Conservation (phyloP, 495 filamentous ascomycete species). For the Cryomyces minteri region DNA sequence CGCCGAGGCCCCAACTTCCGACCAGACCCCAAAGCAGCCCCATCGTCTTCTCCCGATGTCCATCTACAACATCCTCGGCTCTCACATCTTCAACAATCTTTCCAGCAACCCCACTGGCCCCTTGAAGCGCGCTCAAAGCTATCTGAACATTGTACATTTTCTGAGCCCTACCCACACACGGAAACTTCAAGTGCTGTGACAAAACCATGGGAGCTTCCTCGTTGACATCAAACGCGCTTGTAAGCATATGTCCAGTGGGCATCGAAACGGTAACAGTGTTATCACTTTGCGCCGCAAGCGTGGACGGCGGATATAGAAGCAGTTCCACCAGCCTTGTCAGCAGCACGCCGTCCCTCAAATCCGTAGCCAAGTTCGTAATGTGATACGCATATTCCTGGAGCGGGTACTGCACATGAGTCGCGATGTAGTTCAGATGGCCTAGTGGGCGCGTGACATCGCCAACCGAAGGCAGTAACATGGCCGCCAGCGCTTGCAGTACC, state of each 20-base stretch:
- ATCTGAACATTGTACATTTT: conserved; percentile 44
- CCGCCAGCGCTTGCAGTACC: conserved; percentile 32
- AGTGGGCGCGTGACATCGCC: conserved; percentile 38
- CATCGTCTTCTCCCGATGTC: conserved; percentile 48
- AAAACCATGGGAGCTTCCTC: conserved; percentile 4
- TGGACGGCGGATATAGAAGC: conserved; percentile 27
- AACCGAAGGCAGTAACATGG: conserved; percentile 36
- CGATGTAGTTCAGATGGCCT: conserved; percentile 35
- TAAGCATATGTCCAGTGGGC: conserved; percentile 20
- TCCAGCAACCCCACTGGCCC: conserved; percentile 18
- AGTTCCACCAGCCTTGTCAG: conserved; percentile 42
- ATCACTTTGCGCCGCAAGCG: conserved; percentile 8
- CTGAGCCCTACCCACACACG: conserved; percentile 34
- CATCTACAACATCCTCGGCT: conserved; percentile 46
- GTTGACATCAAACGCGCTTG: conserved; percentile 12
- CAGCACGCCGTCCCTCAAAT: conserved; percentile 44
- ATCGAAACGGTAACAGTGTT: conserved; percentile 22
- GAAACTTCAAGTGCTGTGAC: conserved; percentile 37
- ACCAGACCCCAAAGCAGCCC: conserved; percentile 43
- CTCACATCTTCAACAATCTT: conserved; percentile 22
- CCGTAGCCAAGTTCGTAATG: conserved; percentile 42
- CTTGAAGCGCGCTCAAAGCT: conserved; percentile 33
- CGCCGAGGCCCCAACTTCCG: conserved; percentile 33
- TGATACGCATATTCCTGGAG: conserved; percentile 40
- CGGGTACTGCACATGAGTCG: conserved; percentile 33